These are phyloP conservation scores for Hypoxylon intermedium DNA, from an alignment of 495 filamentous ascomycete genomes.

Conservation along the genomic window DNA sequence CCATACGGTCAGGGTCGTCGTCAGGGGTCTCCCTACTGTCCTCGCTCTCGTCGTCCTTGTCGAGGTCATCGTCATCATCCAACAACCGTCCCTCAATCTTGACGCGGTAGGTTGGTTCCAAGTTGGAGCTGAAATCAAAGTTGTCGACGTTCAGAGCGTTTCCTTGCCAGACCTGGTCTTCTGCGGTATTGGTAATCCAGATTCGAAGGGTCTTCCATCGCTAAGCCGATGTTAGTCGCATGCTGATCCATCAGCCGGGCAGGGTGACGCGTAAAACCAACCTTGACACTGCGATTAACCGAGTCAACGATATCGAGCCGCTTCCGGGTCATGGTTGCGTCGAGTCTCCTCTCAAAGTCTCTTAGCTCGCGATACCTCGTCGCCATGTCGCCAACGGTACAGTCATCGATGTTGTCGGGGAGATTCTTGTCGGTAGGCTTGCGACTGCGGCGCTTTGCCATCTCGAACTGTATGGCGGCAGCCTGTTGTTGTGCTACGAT, in stretches of 20 bases:
- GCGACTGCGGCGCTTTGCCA: constrained; percentile 75
- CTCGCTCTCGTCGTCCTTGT: constrained; percentile 67
- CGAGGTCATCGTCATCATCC: constrained; percentile 69
- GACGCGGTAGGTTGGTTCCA: constrained; percentile 80
- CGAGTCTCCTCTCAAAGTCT: constrained; percentile 86
- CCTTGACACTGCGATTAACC: constrained; percentile 78
- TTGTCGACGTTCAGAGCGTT: constrained; percentile 67
- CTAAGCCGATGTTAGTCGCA: constrained; percentile 41
- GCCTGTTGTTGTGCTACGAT: constrained; percentile 62
- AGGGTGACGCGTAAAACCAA: constrained; percentile 36
- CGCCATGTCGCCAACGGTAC: constrained; percentile 80
- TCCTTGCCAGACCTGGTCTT: constrained; percentile 92
- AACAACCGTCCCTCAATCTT: constrained; percentile 92
- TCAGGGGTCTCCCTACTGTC: constrained; percentile 46
- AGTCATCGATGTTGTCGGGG: constrained; percentile 84
- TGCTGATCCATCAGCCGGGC: no score
- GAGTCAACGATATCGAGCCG: constrained; percentile 87
- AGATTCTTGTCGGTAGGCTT: constrained; percentile 95
- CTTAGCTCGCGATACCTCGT: constrained; percentile 80
- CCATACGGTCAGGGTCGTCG: constrained; percentile 61
- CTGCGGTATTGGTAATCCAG: constrained; percentile 94
- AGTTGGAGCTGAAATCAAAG: constrained; percentile 75
- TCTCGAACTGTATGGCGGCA: constrained; percentile 63
- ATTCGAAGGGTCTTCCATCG: constrained; percentile 85
- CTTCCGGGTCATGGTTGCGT: constrained; percentile 95